Conservation (phyloP, 208 protist genomes). For the Novymonas esmeraldas region DNA sequence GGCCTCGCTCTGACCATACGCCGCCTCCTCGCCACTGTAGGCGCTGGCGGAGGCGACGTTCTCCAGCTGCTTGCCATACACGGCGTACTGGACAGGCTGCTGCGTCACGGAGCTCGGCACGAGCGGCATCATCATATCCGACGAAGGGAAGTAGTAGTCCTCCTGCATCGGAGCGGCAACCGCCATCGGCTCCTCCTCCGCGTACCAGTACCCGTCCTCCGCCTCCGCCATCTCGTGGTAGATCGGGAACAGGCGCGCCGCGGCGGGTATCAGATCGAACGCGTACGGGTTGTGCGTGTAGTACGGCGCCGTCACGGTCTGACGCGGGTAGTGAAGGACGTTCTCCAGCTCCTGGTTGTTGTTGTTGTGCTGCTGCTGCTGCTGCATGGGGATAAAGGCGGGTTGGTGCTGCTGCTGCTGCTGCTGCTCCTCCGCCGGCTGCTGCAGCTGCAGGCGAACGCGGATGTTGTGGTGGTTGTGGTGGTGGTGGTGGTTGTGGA, state of each 20-base stretch:
- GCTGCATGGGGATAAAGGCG: neutral
- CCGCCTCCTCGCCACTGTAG: constrained; percentile 32
- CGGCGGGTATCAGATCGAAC: constrained; percentile 35
- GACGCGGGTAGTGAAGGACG: neutral
- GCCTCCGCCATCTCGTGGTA: constrained; percentile 10
- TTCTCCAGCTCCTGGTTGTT: no score
- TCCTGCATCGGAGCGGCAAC: no score
- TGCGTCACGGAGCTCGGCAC: constrained; percentile 26
- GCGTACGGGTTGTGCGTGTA: constrained; percentile 61
- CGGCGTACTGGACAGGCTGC: neutral
- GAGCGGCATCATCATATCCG: constrained; percentile 34
- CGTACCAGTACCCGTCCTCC: constrained; percentile 34
- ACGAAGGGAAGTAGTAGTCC: constrained; percentile 46
- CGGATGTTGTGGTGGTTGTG: neutral
- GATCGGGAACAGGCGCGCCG: constrained; percentile 35
- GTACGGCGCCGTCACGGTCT: neutral
- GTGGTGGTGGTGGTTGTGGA: constrained; percentile 1
- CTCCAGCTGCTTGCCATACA: constrained; percentile 10
- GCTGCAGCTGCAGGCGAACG: neutral
- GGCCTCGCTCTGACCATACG: constrained; percentile 21
- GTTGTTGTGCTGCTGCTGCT: constrained; percentile 8
- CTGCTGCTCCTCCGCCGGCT: neutral
- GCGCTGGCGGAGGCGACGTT: constrained; percentile 15
- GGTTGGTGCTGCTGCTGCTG: neutral
- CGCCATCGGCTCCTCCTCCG: constrained; percentile 9